These are phyloP conservation scores for Daldinia sp. DNA, from an alignment of 2,329 filamentous ascomycete species.

Conservation along the genomic window DNA sequence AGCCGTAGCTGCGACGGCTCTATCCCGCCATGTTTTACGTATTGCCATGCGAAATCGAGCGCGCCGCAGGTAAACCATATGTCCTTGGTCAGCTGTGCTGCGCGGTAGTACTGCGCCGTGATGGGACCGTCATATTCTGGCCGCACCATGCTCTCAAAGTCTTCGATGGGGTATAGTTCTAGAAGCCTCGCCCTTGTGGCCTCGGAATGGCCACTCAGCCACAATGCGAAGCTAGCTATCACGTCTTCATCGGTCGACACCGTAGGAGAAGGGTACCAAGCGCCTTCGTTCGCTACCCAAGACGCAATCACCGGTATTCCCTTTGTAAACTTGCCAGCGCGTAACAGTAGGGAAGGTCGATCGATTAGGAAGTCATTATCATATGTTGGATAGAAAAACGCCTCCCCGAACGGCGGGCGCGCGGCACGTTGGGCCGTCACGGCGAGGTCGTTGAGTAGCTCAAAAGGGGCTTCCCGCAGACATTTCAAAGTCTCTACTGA, in stretches of 20 bases:
- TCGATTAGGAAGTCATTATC: constrained; percentile 42
- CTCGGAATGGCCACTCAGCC: constrained; percentile 20
- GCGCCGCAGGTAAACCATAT: constrained; percentile 47
- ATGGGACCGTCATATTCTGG: constrained; percentile 27
- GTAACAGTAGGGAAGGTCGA: constrained; percentile 41
- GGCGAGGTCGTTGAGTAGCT: constrained; percentile 41
- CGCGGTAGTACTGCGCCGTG: constrained; percentile 46
- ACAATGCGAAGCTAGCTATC: not conserved
- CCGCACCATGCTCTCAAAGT: constrained; percentile 29
- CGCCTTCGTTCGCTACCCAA: constrained; percentile 39
- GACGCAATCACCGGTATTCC: constrained; percentile 27
- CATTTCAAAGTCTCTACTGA: constrained; percentile 38
- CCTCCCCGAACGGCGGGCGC: constrained; percentile 35
- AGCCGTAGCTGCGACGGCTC: constrained; percentile 19
- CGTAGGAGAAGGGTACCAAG: constrained; percentile 33
- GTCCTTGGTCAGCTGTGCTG: constrained; percentile 47
- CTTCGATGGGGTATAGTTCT: constrained; percentile 23
- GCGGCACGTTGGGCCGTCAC: constrained; percentile 38
- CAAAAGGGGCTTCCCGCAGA: constrained; percentile 22
- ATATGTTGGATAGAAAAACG: constrained; percentile 37
- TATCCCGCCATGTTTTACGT: constrained; percentile 35
- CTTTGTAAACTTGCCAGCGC: constrained; percentile 39
- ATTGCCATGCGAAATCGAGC: constrained; percentile 47
- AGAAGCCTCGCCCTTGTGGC: constrained; percentile 18
- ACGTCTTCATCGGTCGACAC: constrained; percentile 34